phyloP scores from a whole-genome alignment of 306 rosid genomes.

The Boehmeria nivea region DNA sequence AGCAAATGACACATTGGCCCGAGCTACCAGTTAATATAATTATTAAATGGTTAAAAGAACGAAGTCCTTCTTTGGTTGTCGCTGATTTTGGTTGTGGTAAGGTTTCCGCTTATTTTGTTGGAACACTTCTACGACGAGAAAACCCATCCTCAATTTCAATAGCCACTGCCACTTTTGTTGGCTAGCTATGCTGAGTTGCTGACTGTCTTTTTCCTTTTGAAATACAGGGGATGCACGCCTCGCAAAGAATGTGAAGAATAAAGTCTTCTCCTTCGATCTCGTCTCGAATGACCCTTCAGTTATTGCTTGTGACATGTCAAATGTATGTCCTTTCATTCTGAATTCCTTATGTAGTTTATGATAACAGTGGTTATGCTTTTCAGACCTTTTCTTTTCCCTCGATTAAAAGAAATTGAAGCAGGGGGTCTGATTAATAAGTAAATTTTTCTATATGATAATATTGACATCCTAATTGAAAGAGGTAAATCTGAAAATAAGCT shows the following conservation, averaged over 20 bases:
- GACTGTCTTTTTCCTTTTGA: conserved; percentile 8
- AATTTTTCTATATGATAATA: neutral
- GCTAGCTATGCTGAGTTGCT: conserved; percentile 7
- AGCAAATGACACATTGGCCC: conserved; percentile 92
- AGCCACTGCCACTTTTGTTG: neutral
- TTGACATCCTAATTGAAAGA: conserved; percentile 4
- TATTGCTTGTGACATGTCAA: conserved; percentile 86
- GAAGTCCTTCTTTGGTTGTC: conserved; percentile 58
- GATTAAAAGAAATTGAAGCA: conserved; percentile 11
- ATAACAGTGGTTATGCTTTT: no score
- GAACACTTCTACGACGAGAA: neutral
- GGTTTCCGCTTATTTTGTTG: conserved; percentile 12
- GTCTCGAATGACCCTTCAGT: conserved; percentile 74
- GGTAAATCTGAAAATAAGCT: conserved; percentile 7
- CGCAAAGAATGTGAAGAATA: conserved; percentile 68
- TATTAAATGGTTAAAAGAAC: conserved; percentile 71
- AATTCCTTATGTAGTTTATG: neutral
- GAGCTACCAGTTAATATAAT: conserved; percentile 79
- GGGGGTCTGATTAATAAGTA: neutral
- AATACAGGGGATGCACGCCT: conserved; percentile 88
- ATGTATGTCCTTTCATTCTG: conserved; percentile 43
- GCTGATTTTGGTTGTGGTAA: conserved; percentile 99
- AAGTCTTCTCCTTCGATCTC: conserved; percentile 86
- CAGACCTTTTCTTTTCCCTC: neutral
- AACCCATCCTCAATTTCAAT: neutral